Percentiles rank a stretch among this genome's conserved stretches.
These are phyloP conservation scores for Aspergillus sp. DNA, from an alignment of 2,329 filamentous ascomycete species.

Conservation along the genomic window DNA sequence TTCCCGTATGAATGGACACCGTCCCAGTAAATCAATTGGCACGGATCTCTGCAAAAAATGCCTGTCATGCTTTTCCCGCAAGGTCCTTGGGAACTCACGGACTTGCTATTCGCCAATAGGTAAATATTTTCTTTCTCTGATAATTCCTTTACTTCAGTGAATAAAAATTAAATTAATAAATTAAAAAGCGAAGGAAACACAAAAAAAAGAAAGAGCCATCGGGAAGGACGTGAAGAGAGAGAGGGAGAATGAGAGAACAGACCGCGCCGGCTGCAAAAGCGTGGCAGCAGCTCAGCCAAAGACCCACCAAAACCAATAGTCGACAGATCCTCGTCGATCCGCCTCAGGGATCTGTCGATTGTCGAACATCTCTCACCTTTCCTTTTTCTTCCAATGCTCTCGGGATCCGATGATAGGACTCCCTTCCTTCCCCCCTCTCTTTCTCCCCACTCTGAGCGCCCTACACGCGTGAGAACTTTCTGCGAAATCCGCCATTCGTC, in stretches of 20 bases:
- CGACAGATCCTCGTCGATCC: conserved; percentile 41
- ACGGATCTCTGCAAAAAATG: conserved; percentile 19
- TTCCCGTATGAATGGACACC: not conserved
- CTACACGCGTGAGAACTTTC: not conserved
- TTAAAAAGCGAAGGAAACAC: not conserved
- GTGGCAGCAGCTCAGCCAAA: conserved; percentile 33
- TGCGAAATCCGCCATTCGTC: conserved; percentile 12
- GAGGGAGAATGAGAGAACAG: not conserved
- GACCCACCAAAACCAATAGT: conserved; percentile 42
- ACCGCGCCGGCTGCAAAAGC: conserved; percentile 17
- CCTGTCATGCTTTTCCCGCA: conserved; percentile 21
- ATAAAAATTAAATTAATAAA: not conserved
- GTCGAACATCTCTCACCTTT: conserved; percentile 22
- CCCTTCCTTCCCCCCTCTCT: not conserved
- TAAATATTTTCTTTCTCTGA: not conserved
- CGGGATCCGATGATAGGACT: not conserved
- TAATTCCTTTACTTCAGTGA: not conserved
- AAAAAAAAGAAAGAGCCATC: conserved; percentile 9
- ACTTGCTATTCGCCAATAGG: conserved; percentile 11
- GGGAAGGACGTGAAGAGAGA: conserved; percentile 5
- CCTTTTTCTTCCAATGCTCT: conserved; percentile 12
- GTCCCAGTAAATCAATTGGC: conserved; percentile 4
- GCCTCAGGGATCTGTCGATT: conserved; percentile 31
- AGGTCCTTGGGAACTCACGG: conserved; percentile 6
- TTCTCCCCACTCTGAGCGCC: not conserved